Evolutionary conservation across 768 basidiomycete species (phyloP), one percentile per base, ranked within the genome.

Genomic region (Pleurotus sapidus): DNA sequence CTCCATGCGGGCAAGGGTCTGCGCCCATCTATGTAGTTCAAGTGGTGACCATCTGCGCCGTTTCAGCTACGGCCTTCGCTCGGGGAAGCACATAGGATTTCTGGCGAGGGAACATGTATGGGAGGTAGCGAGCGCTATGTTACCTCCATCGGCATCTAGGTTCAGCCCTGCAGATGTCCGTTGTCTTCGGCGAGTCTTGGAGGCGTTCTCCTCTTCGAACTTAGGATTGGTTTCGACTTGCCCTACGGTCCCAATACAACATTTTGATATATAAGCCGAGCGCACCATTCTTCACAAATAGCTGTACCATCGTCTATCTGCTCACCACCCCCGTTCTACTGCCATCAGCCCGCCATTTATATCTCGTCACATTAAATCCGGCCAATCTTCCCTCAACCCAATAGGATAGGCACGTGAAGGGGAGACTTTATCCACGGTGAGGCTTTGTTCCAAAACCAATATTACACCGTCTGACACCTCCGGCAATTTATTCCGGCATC

Each of bases 401-500:
- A 50, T 50, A 50, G 49, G 49, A 30, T 50, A 50, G 20, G 37
- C 49, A 50, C 49, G 49, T 50, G 49, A 34, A 50, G 49, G 6
- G 49, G 49, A 50, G 49, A 15, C 17, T 50, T 50, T 50, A 48
- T 23, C 17, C 27, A 23, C 46, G 23, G 46, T n/a, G 49, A 34
- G 11, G 30, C 27, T 14, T 24, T 20, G 15, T 50, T 50, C 11
- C 49, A 24, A 50, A 48, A 48, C 27, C 23, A 50, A 50, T 50
- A 50, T 7, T 38, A 17, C 20, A 39, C 37, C 51, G 24, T 54
- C 51, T 54, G 38, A 54, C 23, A 24, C 38, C 15, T 43, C 51
- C 51, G 51, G 51, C 51, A 37, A 39, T 54, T 54, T 54, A 54
- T 42, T 40, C 51, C 51, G 51, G 39, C n/a, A 18, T 17, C 24